phyloP scores from a whole-genome alignment of 495 filamentous ascomycete genomes.

The Cryomyces minteri region DNA sequence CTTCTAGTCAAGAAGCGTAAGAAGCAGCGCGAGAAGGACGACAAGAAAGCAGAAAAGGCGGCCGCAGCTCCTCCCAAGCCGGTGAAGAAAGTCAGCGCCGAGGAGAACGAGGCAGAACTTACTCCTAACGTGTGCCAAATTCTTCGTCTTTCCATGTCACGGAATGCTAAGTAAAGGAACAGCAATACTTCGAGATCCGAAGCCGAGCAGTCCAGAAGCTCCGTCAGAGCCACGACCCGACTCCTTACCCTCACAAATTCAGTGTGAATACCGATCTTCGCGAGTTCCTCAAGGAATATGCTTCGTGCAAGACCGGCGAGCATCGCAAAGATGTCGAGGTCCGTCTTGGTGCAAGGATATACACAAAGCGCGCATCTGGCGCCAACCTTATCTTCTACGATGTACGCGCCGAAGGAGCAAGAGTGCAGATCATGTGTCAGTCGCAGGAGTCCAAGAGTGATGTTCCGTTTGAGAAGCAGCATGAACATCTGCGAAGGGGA shows the following conservation, averaged over 20 bases:
- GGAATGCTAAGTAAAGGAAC: no score
- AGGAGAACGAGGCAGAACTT: constrained; percentile 56
- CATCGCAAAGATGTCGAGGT: constrained; percentile 50
- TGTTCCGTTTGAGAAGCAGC: constrained; percentile 64
- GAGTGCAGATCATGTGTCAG: constrained; percentile 85
- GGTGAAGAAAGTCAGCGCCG: constrained; percentile 43
- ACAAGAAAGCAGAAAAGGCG: constrained; percentile 73
- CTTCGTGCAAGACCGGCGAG: constrained; percentile 71
- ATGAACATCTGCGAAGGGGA: constrained; percentile 75
- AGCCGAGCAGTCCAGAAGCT: constrained; percentile 72
- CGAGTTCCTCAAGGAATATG: constrained; percentile 58
- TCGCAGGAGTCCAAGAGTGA: constrained; percentile 45
- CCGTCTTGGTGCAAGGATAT: constrained; percentile 68
- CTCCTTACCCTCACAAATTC: constrained; percentile 98
- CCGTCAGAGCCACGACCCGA: constrained; percentile 56
- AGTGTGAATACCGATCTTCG: constrained; percentile 59
- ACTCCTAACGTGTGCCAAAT: constrained; percentile 61
- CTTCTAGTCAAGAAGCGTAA: constrained; percentile 60
- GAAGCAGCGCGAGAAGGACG: constrained; percentile 74
- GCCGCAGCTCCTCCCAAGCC: constrained; percentile 51
- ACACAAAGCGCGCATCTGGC: constrained; percentile 67
- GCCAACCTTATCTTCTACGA: constrained; percentile 89
- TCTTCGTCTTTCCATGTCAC: not conserved
- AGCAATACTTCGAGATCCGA: constrained; percentile 98
- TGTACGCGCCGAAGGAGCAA: constrained; percentile 63